Percentiles rank a stretch among this genome's conserved stretches.
Conservation (phyloP, 2,329 filamentous ascomycete species). For the Elsinoe fawcettii region DNA sequence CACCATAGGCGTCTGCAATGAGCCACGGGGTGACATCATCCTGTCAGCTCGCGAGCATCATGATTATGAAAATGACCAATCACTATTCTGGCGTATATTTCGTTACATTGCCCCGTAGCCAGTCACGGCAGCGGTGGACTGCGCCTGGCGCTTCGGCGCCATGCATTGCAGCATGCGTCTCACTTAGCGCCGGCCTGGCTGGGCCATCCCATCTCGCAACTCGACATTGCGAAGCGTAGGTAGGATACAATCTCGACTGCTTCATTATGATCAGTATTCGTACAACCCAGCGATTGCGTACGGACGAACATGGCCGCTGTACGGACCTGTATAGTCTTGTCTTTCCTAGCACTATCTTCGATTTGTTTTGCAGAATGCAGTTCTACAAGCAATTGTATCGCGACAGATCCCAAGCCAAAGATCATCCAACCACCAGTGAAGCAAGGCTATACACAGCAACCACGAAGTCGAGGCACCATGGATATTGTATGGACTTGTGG, state of each 20-base stretch:
- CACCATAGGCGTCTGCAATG: no score
- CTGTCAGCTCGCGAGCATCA: no score
- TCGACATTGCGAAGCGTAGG: no score
- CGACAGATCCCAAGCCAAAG: background rate
- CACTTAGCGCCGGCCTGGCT: background rate
- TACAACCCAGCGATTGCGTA: background rate
- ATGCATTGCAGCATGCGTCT: background rate
- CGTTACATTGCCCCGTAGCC: no score
- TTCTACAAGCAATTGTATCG: background rate
- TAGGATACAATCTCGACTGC: no score
- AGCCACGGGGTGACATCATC: no score
- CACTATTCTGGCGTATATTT: no score
- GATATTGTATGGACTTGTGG: slow-evolving; percentile 14
- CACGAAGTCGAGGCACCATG: slow-evolving; percentile 13
- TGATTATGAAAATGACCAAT: no score
- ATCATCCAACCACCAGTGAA: background rate
- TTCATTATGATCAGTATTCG: no score
- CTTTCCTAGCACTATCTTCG: background rate
- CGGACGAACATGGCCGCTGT: background rate
- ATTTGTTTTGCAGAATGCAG: background rate
- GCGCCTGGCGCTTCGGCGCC: background rate
- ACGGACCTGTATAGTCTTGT: background rate
- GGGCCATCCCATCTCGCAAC: no score
- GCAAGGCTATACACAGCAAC: slow-evolving; percentile 12
- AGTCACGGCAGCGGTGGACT: background rate